A percentile compares a stretch with the other conserved stretches of the same genome.
Evolutionary conservation across 2,329 filamentous ascomycete genomes (phyloP).

Genomic region (Pseudonectria buxi): DNA sequence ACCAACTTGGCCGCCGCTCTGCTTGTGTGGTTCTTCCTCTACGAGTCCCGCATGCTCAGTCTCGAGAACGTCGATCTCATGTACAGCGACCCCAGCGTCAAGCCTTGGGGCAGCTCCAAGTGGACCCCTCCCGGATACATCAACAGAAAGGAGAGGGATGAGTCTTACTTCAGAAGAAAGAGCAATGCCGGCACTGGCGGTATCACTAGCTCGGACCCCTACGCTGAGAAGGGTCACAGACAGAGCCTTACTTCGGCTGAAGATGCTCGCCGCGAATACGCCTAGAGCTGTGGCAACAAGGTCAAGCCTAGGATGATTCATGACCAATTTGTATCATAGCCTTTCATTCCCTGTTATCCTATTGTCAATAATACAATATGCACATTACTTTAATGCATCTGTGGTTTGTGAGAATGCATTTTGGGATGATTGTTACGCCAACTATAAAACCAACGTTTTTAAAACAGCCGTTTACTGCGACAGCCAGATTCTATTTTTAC

Average conservation of each 20-base stretch:
- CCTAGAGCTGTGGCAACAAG: constrained; percentile 3
- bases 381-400: too few relatives aligned
- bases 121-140: constrained; percentile 44
- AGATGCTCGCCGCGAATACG: constrained; percentile 13
- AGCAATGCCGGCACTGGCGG: constrained; percentile 4
- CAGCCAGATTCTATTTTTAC: too few relatives aligned
- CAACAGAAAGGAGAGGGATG: constrained; percentile 32
- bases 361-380: constrained; percentile 1
- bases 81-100: constrained; percentile 54
- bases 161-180: constrained; percentile 17
- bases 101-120: constrained; percentile 52
- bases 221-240: constrained; percentile 11
- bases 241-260: constrained; percentile 14
- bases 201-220: background rate
- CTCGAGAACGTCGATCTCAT: constrained; percentile 68
- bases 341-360: constrained; percentile 7
- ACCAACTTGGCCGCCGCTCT: constrained; percentile 53
- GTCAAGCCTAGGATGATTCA: background rate
- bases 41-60: constrained; percentile 56
- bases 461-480: too few relatives aligned
- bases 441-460: too few relatives aligned
- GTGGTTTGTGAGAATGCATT: too few relatives aligned
- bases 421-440: too few relatives aligned
- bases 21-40: constrained; percentile 63
- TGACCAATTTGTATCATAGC: constrained; percentile 8